A percentile compares a stretch with the other conserved stretches of the same genome.
Conservation (phyloP, 768 basidiomycete genomes). For the Rhodotorula taiwanensis region DNA sequence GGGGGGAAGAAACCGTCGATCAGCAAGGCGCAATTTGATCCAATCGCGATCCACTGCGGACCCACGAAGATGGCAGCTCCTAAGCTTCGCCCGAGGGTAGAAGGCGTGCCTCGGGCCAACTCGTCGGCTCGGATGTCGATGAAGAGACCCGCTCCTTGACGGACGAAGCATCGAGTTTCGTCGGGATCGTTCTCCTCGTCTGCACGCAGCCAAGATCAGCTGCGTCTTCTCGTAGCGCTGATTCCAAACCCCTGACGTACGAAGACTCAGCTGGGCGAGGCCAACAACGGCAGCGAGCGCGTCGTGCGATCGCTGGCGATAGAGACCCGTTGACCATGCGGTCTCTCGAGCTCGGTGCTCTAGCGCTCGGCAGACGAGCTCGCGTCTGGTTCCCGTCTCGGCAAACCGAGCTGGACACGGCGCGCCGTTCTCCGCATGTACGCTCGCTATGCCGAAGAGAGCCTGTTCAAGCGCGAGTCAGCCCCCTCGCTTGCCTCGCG, state of each 20-base stretch:
- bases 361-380: background rate
- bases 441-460: constrained; percentile 11
- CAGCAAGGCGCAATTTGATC: background rate
- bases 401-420: constrained; percentile 6
- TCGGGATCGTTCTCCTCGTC: constrained; percentile 23
- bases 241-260: too few relatives aligned
- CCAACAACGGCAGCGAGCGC: constrained; percentile 15
- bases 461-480: too few relatives aligned
- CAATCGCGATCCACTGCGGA: background rate
- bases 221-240: too few relatives aligned
- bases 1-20: background rate
- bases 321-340: constrained; percentile 10
- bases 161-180: constrained; percentile 13
- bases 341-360: constrained; percentile 6
- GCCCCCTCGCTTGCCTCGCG: too few relatives aligned
- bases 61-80: constrained; percentile 16
- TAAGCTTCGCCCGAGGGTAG: background rate
- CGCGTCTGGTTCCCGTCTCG: constrained; percentile 1
- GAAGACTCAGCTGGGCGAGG: background rate
- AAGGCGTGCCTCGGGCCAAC: background rate
- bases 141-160: constrained; percentile 14
- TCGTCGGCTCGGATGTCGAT: constrained; percentile 22
- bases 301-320: background rate
- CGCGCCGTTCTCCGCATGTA: background rate
- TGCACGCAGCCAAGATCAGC: too few relatives aligned